Base-by-base conservation (phyloP, 495 filamentous ascomycete species). In the Penicillium diatomitis region DNA sequence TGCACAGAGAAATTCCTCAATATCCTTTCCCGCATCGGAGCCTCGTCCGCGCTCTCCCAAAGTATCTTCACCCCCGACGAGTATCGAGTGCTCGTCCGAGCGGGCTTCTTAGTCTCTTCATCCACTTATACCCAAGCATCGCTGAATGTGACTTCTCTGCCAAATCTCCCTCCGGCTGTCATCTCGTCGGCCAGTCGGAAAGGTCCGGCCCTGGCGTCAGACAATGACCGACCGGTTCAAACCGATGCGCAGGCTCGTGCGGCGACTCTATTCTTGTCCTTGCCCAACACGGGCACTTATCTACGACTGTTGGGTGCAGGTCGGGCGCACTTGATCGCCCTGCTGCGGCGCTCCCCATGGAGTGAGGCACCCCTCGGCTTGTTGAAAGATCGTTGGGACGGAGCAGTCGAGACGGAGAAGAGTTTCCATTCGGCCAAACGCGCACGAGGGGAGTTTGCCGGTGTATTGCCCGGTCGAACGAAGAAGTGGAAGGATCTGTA, bases 401-500 rank as follows among this genome's bases (percentile, higher is more conserved):
- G 88, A 10, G 85, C 84, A 6, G 67, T 87, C 9, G 77, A 76
- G 32, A 74, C 70, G 11, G 72, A 79, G 20, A 79, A 78, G 58
- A 75, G 70, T 35, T 73, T 72, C 31, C 73, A 76, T 36, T 51
- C 70, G 43, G 82, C 79, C 6, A 87, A 86, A 60, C 76, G 76
- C 51, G 70, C 72, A 3, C 71, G 87, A 46, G 83, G 87, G 0
- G 85, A 88, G 58, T 85, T 80, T 58, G 67, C 69, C 1, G 85
- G 84, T 1, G 68, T 89, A n/a, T 50, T 90, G 20, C 86, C 86
- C 0, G 87, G 84, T 0, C 72, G 80, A 56, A 78, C 88, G 11
- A 82, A 78, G 62, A 90, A 87, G 64, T 95, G 89, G 89, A 86
- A 81, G 60, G 76, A 84, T 5, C 80, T 90, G 50, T 82, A 83